Evolutionary conservation across 352 stramenopile species (phyloP).

Genomic region (Blastocystis sp.): DNA sequence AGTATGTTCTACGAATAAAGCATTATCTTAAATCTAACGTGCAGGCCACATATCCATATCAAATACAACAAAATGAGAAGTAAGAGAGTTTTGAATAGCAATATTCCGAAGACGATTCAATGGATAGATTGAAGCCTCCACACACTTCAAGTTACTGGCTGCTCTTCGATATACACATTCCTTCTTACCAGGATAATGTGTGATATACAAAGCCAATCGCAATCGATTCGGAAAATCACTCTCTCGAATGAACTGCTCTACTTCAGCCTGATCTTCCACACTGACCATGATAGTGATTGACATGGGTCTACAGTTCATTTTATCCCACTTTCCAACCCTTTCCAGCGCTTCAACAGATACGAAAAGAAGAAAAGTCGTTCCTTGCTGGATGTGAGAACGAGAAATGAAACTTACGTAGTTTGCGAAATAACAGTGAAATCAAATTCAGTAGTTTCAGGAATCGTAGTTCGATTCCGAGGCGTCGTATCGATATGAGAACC

Average conservation of each 20-base stretch:
- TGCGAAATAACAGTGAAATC: slow-evolving; percentile 50
- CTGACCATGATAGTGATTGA: slow-evolving; percentile 20
- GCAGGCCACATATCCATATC: slow-evolving; percentile 63
- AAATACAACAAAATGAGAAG: slow-evolving; percentile 57
- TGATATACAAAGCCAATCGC: slow-evolving; percentile 12
- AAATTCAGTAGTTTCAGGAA: neutral
- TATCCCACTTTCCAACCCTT: neutral
- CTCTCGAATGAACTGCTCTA: neutral
- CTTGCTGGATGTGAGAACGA: neutral
- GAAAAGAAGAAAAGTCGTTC: slow-evolving; percentile 54
- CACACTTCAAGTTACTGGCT: neutral
- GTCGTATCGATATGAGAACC: neutral
- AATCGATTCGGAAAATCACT: slow-evolving; percentile 16
- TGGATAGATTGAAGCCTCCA: slow-evolving; percentile 6
- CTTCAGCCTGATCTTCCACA: neutral
- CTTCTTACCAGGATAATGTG: neutral
- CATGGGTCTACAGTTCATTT: slow-evolving; percentile 28
- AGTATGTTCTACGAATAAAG: neutral
- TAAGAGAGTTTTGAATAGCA: slow-evolving; percentile 36
- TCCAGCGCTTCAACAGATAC: slow-evolving; percentile 10
- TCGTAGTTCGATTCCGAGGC: slow-evolving; percentile 4
- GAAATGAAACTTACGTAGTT: neutral
- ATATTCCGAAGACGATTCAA: slow-evolving; percentile 58
- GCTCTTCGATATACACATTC: slow-evolving; percentile 29
- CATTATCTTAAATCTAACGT: neutral